Percentiles rank a stretch among this genome's conserved stretches.
These are phyloP conservation scores for Monilinia aucupariae DNA, from an alignment of 2,329 filamentous ascomycete genomes.

Conservation along the genomic window DNA sequence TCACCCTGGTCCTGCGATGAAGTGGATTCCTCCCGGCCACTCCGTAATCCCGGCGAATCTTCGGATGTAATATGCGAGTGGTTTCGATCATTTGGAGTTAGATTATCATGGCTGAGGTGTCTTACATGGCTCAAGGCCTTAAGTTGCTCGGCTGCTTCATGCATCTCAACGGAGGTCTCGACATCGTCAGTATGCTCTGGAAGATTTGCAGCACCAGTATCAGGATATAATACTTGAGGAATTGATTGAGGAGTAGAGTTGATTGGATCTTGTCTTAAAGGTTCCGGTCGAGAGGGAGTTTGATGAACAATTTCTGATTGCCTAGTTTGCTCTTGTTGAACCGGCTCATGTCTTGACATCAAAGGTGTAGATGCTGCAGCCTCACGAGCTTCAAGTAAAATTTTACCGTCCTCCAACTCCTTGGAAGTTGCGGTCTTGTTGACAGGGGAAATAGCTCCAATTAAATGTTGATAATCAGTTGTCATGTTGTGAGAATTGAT, in stretches of 20 bases:
- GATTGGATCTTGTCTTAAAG: conserved; percentile 27
- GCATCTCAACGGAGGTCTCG: conserved; percentile 64
- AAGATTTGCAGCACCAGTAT: conserved; percentile 25
- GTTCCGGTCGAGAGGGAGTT: conserved; percentile 24
- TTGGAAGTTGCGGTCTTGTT: conserved; percentile 43
- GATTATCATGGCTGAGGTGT: conserved; percentile 46
- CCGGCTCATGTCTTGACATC: conserved; percentile 41
- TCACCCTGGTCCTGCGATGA: conserved; percentile 40
- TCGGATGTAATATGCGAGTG: conserved; percentile 33
- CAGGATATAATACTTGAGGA: conserved; percentile 29
- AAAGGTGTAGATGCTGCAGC: conserved; percentile 35
- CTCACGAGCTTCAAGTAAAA: conserved; percentile 43
- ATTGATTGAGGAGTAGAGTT: conserved; percentile 28
- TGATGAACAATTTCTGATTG: conserved; percentile 18
- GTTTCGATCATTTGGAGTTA: conserved; percentile 30
- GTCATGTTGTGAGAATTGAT: conserved; percentile 64
- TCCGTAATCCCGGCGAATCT: conserved; percentile 32
- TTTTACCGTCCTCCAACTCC: conserved; percentile 53
- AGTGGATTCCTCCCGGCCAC: conserved; percentile 40
- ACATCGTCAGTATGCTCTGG: conserved; percentile 43
- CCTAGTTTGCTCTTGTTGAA: conserved; percentile 17
- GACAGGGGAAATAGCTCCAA: conserved; percentile 42
- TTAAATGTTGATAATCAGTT: conserved; percentile 55
- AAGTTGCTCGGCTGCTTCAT: conserved; percentile 61
- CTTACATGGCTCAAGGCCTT: conserved; percentile 61